These are phyloP conservation scores for Dictyostelium purpureum DNA, from an alignment of 78 protist species.

Conservation along the genomic window DNA sequence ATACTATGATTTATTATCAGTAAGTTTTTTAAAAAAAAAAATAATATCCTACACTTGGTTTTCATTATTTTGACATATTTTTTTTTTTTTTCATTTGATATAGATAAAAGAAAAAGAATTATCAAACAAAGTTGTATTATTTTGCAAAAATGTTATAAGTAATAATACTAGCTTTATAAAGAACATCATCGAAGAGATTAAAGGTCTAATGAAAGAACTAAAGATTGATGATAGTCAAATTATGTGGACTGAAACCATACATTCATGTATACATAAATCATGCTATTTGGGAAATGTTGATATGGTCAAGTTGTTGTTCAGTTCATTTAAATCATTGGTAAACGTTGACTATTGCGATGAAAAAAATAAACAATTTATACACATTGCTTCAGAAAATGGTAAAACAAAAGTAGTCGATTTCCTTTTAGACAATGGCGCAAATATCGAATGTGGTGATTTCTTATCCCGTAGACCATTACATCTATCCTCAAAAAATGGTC, in stretches of 20 bases:
- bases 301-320: slow-evolving; percentile 5
- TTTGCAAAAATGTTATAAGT: slow-evolving; percentile 14
- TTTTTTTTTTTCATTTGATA: not conserved
- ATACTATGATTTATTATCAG: slow-evolving; percentile 34
- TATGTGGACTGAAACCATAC: slow-evolving; percentile 62
- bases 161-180: not conserved
- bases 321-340: not conserved
- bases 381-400: slow-evolving; percentile 40
- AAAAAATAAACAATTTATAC: slow-evolving; percentile 68
- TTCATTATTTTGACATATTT: not conserved
- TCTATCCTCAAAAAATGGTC: slow-evolving; percentile 18
- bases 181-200: slow-evolving; percentile 5
- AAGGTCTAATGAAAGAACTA: slow-evolving; percentile 27
- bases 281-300: slow-evolving; percentile 48
- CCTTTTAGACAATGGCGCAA: slow-evolving; percentile 51
- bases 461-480: slow-evolving; percentile 60
- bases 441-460: slow-evolving; percentile 40
- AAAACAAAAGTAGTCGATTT: not conserved
- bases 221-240: not conserved
- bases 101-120: slow-evolving; percentile 51
- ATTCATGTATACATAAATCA: slow-evolving; percentile 49
- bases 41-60: not conserved
- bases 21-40: not conserved
- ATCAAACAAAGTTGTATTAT: slow-evolving; percentile 13
- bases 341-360: slow-evolving; percentile 38